Evolutionary conservation across 2,329 filamentous ascomycete species (phyloP).

Genomic region (Esteya vermicola): DNA sequence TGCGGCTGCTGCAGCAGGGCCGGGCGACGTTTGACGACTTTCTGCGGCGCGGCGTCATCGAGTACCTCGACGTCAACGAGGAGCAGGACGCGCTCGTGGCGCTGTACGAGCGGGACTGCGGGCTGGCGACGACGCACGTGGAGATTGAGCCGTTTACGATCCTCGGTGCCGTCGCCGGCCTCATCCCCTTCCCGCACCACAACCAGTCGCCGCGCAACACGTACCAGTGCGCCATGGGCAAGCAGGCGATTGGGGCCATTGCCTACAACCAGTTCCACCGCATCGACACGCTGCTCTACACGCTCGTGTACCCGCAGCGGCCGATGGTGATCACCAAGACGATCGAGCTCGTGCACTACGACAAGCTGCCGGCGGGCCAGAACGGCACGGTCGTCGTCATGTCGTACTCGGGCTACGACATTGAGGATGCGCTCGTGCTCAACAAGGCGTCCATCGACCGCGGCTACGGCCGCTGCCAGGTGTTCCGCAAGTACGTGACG

Average conservation of each 20-base stretch:
- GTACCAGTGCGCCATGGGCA: conserved; percentile 99
- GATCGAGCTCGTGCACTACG: conserved; percentile 92
- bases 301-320: conserved; percentile 93
- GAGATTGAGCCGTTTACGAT: conserved; percentile 98
- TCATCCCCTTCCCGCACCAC: conserved; percentile 97
- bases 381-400: conserved; percentile 97
- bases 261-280: conserved; percentile 96
- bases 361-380: conserved; percentile 91
- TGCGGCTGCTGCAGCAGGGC: conserved; percentile 69
- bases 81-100: conserved; percentile 94
- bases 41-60: conserved; percentile 73
- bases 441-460: conserved; percentile 94
- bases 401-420: conserved; percentile 99
- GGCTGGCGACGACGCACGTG: conserved; percentile 73
- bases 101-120: conserved; percentile 75
- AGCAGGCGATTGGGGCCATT: conserved; percentile 97
- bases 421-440: conserved; percentile 90
- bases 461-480: conserved; percentile 91
- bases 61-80: conserved; percentile 96
- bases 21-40: conserved; percentile 91
- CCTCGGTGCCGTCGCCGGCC: conserved; percentile 82
- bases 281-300: conserved; percentile 90
- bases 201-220: conserved; percentile 98
- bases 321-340: conserved; percentile 96
- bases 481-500: conserved; percentile 88